Conservation (phyloP, 1,284 basidiomycete species). For the Kwoniella shivajii region DNA sequence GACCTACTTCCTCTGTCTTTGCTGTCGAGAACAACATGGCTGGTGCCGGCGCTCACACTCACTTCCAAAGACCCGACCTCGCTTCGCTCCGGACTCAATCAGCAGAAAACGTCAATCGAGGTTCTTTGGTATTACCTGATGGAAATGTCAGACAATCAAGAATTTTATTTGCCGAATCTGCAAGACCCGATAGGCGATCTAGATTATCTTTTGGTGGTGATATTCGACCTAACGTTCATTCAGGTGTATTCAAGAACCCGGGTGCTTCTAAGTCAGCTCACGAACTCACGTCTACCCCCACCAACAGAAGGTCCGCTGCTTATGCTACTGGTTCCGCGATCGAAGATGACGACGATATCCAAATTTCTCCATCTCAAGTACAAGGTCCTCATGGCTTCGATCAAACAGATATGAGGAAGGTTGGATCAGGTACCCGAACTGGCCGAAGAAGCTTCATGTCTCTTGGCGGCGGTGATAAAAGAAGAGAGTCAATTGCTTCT, state of each 20-base stretch:
- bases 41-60: constrained; percentile 62
- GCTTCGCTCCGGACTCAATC: constrained; percentile 30
- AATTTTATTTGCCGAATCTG: constrained; percentile 50
- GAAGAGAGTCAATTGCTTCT: constrained; percentile 27
- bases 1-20: constrained; percentile 44
- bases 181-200: constrained; percentile 58
- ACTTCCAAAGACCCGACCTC: constrained; percentile 28
- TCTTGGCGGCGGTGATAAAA: constrained; percentile 37
- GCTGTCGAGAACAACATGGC: constrained; percentile 60
- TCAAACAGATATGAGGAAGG: constrained; percentile 63
- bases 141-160: constrained; percentile 49
- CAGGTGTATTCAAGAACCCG: constrained; percentile 49
- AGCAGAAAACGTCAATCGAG: constrained; percentile 36
- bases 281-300: constrained; percentile 31
- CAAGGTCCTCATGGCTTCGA: constrained; percentile 67
- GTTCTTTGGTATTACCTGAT: constrained; percentile 62
- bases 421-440: constrained; percentile 28
- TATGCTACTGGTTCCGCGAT: constrained; percentile 48
- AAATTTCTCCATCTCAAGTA: constrained; percentile 68
- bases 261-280: constrained; percentile 52
- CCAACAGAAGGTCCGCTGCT: constrained; percentile 52
- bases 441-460: constrained; percentile 36
- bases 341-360: constrained; percentile 47
- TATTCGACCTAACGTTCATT: constrained; percentile 42
- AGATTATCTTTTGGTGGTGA: constrained; percentile 75